phyloP scores from a whole-genome alignment of 192 early-diverging fungal species.

The Entrophospora sp. region DNA sequence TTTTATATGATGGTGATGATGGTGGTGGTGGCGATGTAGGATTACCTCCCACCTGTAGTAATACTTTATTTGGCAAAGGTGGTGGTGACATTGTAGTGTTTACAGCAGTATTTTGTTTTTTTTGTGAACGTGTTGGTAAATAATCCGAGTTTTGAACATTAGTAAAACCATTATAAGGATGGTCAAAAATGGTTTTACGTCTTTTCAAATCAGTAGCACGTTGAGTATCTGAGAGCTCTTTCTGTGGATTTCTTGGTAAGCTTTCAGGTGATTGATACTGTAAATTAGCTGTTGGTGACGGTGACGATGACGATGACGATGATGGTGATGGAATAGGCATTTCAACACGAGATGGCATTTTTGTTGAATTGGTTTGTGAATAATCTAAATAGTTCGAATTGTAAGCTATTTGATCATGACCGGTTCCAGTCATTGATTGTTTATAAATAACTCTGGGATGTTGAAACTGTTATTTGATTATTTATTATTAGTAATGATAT shows the following conservation, averaged over 20 bases:
- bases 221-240: neutral
- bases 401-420: no score
- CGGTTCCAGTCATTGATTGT: no score
- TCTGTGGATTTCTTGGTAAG: neutral
- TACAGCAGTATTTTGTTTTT: neutral
- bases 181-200: slow-evolving; percentile 50
- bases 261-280: neutral
- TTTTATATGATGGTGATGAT: no score
- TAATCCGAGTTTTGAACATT: slow-evolving; percentile 23
- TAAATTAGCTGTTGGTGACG: no score
- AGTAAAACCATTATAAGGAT: slow-evolving; percentile 43
- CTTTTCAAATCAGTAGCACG: slow-evolving; percentile 14
- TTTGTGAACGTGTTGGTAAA: neutral
- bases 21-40: no score
- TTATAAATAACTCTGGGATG: no score
- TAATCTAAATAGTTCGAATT: no score
- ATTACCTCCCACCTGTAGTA: no score
- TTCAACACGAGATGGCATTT: neutral
- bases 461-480: no score
- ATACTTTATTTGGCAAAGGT: slow-evolving; percentile 12
- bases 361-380: no score
- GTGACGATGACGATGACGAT: no score
- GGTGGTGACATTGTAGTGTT: slow-evolving; percentile 6
- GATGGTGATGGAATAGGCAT: neutral
- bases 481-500: no score